A percentile compares a stretch with the other conserved stretches of the same genome.
phyloP scores from a whole-genome alignment of 2,329 filamentous ascomycete species.

The Fusarium beomiforme region DNA sequence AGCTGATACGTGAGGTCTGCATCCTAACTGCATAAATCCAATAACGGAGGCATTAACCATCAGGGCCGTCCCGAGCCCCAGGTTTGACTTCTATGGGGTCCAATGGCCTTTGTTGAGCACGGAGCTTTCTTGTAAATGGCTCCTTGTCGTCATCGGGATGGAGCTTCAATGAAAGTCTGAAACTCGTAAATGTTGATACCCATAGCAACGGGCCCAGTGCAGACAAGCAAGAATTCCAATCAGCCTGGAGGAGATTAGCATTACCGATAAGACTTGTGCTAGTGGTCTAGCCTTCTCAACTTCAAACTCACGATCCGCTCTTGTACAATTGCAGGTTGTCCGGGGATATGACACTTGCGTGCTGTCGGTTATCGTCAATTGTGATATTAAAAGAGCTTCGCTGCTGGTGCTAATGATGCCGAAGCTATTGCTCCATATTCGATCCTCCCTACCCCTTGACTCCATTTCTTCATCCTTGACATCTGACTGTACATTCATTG shows the following conservation, averaged over 20 bases:
- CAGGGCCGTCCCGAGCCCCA: neutral
- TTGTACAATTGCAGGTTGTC: slow-evolving; percentile 35
- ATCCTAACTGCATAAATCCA: slow-evolving; percentile 17
- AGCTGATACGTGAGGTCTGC: neutral
- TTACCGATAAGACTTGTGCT: slow-evolving; percentile 10
- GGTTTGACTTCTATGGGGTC: neutral
- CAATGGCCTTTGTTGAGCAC: neutral
- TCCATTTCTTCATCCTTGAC: slow-evolving; percentile 16
- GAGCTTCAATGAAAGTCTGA: slow-evolving; percentile 18
- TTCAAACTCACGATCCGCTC: slow-evolving; percentile 16
- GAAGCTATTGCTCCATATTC: neutral
- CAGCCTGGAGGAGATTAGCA: slow-evolving; percentile 38
- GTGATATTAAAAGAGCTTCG: slow-evolving; percentile 17
- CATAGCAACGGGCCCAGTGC: slow-evolving; percentile 19
- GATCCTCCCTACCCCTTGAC: neutral
- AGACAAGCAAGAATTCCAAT: slow-evolving; percentile 35
- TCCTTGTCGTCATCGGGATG: slow-evolving; percentile 20
- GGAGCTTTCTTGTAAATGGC: neutral
- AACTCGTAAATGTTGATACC: slow-evolving; percentile 22
- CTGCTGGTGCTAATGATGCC: neutral
- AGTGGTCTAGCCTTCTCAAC: neutral
- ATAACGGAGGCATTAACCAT: slow-evolving; percentile 25
- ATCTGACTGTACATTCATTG: slow-evolving; percentile 4
- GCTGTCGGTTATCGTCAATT: neutral
- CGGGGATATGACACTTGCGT: slow-evolving; percentile 34